phyloP scores from a whole-genome alignment of 352 stramenopile species.

The Phytophthora cryptogea region DNA sequence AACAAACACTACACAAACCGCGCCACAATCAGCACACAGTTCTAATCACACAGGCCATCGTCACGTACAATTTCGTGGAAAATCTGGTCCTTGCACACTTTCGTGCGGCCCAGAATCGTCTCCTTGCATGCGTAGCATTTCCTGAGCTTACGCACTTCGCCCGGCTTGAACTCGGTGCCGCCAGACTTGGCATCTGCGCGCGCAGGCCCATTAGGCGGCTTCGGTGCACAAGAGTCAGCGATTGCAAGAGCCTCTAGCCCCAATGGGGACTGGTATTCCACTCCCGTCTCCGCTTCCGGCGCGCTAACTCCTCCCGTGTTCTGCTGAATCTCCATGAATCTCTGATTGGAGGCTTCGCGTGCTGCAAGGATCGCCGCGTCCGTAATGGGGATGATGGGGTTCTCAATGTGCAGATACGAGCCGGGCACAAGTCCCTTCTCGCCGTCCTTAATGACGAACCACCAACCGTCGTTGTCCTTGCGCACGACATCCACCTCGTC shows the following conservation, averaged over 20 bases:
- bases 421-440: constrained; percentile 84
- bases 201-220: constrained; percentile 38
- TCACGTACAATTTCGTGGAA: constrained; percentile 79
- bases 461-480: constrained; percentile 85
- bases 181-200: constrained; percentile 64
- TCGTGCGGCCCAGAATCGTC: constrained; percentile 81
- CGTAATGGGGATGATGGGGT: constrained; percentile 55
- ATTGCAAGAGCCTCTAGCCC: constrained; percentile 39
- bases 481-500: constrained; percentile 78
- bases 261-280: constrained; percentile 48
- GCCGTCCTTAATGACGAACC: constrained; percentile 78
- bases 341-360: constrained; percentile 77
- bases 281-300: constrained; percentile 27
- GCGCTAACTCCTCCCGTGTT: constrained; percentile 24
- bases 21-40: not conserved
- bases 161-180: constrained; percentile 62
- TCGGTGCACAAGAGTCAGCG: constrained; percentile 39
- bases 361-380: constrained; percentile 69
- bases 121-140: constrained; percentile 86
- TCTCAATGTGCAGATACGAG: constrained; percentile 74
- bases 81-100: constrained; percentile 75
- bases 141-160: constrained; percentile 66
- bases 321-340: constrained; percentile 59
- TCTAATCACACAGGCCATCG: not conserved
- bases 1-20: constrained; percentile 56